Evolutionary conservation across 768 basidiomycete genomes (phyloP).

Genomic region (Hericium rajendrae): DNA sequence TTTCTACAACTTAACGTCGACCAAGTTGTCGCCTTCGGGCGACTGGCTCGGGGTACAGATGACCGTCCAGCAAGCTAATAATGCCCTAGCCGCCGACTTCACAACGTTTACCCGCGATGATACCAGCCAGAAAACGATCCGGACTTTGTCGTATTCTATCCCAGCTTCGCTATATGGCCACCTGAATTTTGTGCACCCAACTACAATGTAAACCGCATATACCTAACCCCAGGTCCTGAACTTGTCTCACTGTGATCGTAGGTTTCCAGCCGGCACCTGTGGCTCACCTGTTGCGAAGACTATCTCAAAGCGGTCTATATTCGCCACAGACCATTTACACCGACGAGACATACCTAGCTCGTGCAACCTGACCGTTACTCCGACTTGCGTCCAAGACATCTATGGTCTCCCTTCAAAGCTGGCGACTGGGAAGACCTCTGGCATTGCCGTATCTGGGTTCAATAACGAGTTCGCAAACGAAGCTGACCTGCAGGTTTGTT

Average conservation of each 20-base stretch:
- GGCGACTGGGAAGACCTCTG: background rate
- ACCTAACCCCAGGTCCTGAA: background rate
- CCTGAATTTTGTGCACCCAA: slow-evolving; percentile 23
- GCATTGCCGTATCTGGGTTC: background rate
- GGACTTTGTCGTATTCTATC: slow-evolving; percentile 24
- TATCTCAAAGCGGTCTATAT: background rate
- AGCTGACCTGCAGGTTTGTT: background rate
- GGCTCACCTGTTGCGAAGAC: background rate
- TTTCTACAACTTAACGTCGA: slow-evolving; percentile 16
- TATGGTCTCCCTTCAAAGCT: background rate
- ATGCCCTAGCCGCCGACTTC: slow-evolving; percentile 23
- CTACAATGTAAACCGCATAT: slow-evolving; percentile 14
- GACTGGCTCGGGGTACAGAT: slow-evolving; percentile 20
- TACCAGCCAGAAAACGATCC: slow-evolving; percentile 16
- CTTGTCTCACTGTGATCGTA: background rate
- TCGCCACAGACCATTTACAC: background rate
- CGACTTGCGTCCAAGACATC: background rate
- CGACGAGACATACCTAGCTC: background rate
- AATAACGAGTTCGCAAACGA: background rate
- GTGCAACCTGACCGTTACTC: background rate
- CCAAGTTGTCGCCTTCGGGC: slow-evolving; percentile 18
- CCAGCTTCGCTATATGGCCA: slow-evolving; percentile 19
- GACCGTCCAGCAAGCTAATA: slow-evolving; percentile 21
- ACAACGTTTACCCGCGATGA: slow-evolving; percentile 17
- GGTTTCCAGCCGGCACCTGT: background rate